A percentile compares a stretch with the other conserved stretches of the same genome.
phyloP scores from a whole-genome alignment of 225 moss, liverwort and hornwort species.

The Physcomitrium patens region DNA sequence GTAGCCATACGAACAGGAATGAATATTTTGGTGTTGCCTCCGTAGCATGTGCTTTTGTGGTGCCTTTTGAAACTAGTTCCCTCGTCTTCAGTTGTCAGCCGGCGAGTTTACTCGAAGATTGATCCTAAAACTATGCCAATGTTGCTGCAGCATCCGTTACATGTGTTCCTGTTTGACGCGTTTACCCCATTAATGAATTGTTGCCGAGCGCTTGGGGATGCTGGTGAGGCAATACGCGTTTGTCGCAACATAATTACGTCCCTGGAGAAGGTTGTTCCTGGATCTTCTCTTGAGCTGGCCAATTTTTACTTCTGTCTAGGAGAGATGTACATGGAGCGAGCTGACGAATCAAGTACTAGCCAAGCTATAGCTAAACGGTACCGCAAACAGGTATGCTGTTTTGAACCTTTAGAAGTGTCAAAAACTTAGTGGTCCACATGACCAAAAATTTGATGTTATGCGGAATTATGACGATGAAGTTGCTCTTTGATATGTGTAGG shows the following conservation, averaged over 20 bases:
- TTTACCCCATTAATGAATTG: constrained; percentile 86
- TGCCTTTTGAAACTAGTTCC: background rate
- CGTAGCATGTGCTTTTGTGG: constrained; percentile 1
- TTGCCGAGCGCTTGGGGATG: constrained; percentile 80
- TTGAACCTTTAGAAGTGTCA: background rate
- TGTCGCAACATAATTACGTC: constrained; percentile 64
- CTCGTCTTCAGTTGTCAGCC: constrained; percentile 3
- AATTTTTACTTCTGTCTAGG: constrained; percentile 88
- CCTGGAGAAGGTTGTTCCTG: constrained; percentile 77
- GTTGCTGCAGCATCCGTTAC: constrained; percentile 67
- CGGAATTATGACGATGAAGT: constrained; percentile 1
- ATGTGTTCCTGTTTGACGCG: constrained; percentile 83
- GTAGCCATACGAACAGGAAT: constrained; percentile 1
- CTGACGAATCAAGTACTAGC: constrained; percentile 51
- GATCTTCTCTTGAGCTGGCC: constrained; percentile 71
- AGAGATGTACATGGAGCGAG: constrained; percentile 79
- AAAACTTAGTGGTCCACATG: background rate
- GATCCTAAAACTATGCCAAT: constrained; percentile 2
- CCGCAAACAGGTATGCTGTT: constrained; percentile 62
- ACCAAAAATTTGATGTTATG: background rate
- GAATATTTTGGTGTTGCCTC: background rate
- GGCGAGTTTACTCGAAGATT: background rate
- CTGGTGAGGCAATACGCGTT: constrained; percentile 68
- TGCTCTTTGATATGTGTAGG: constrained; percentile 38
- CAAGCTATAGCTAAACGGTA: constrained; percentile 65